These are phyloP conservation scores for Modicella reniformis DNA, from an alignment of 371 early-diverging fungal species.

Conservation along the genomic window DNA sequence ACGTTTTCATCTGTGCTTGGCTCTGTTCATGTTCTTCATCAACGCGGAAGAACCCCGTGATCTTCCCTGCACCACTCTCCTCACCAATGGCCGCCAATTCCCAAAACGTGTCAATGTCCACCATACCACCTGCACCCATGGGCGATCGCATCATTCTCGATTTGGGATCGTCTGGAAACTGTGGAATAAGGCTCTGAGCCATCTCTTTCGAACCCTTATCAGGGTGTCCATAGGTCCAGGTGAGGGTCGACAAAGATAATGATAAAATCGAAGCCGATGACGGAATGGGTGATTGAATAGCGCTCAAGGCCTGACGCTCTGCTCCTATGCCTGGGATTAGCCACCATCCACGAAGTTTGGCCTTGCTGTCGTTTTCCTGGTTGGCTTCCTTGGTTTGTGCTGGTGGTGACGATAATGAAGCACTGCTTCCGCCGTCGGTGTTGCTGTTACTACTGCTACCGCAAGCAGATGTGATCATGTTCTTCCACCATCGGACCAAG, in stretches of 20 bases:
- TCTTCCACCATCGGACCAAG: slow-evolving; percentile 85
- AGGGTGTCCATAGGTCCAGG: slow-evolving; percentile 53
- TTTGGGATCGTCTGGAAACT: slow-evolving; percentile 86
- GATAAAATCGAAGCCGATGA: neutral
- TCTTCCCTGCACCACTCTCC: slow-evolving; percentile 79
- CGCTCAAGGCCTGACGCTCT: slow-evolving; percentile 50
- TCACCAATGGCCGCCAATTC: slow-evolving; percentile 75
- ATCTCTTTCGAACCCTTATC: slow-evolving; percentile 60
- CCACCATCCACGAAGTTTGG: slow-evolving; percentile 59
- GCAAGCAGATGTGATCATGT: slow-evolving; percentile 36
- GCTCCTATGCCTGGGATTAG: slow-evolving; percentile 72
- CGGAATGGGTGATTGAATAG: slow-evolving; percentile 39
- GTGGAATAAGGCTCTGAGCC: slow-evolving; percentile 65
- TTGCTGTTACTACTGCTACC: neutral
- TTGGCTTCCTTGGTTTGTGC: no score
- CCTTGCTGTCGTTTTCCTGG: neutral
- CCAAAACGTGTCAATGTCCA: slow-evolving; percentile 71
- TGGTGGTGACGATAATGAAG: no score
- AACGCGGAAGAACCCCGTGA: slow-evolving; percentile 71
- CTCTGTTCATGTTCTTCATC: slow-evolving; percentile 11
- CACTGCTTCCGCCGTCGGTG: neutral
- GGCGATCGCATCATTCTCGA: slow-evolving; percentile 62
- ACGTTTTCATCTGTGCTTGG: neutral
- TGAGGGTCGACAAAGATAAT: neutral
- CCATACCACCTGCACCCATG: slow-evolving; percentile 38